A percentile compares a stretch with the other conserved stretches of the same genome.
These are phyloP conservation scores for Teratosphaeria viscida DNA, from an alignment of 2,329 filamentous ascomycete genomes.

Conservation along the genomic window DNA sequence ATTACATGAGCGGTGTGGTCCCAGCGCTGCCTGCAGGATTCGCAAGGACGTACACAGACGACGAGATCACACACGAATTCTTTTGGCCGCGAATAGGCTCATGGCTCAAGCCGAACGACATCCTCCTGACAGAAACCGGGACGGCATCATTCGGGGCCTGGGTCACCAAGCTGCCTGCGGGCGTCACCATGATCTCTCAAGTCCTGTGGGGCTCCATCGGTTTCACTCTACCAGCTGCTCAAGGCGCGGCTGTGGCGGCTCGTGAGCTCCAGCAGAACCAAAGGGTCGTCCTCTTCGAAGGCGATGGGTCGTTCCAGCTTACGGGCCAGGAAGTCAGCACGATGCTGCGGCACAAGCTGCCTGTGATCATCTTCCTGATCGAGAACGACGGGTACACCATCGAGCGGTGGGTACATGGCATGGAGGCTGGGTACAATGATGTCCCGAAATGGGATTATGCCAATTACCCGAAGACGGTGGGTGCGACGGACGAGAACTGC, in stretches of 20 bases:
- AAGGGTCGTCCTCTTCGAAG: constrained; percentile 74
- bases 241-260: constrained; percentile 60
- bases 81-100: constrained; percentile 69
- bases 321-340: constrained; percentile 54
- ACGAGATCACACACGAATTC: constrained; percentile 56
- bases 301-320: constrained; percentile 72
- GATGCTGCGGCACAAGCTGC: constrained; percentile 37
- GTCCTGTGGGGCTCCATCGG: constrained; percentile 62
- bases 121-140: constrained; percentile 19
- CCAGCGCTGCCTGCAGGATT: background rate
- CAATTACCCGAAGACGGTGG: constrained; percentile 53
- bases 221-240: constrained; percentile 51
- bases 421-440: constrained; percentile 45
- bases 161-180: background rate
- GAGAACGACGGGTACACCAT: constrained; percentile 35
- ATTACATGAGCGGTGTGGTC: constrained; percentile 11
- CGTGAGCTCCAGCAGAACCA: background rate
- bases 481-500: constrained; percentile 47
- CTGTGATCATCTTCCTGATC: constrained; percentile 28
- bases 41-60: background rate
- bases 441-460: constrained; percentile 9
- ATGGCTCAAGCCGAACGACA: constrained; percentile 49
- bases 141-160: constrained; percentile 6
- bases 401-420: constrained; percentile 44
- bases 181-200: background rate